Base-by-base conservation (phyloP, 768 basidiomycete species). In the Mrakia hoshinonis region DNA sequence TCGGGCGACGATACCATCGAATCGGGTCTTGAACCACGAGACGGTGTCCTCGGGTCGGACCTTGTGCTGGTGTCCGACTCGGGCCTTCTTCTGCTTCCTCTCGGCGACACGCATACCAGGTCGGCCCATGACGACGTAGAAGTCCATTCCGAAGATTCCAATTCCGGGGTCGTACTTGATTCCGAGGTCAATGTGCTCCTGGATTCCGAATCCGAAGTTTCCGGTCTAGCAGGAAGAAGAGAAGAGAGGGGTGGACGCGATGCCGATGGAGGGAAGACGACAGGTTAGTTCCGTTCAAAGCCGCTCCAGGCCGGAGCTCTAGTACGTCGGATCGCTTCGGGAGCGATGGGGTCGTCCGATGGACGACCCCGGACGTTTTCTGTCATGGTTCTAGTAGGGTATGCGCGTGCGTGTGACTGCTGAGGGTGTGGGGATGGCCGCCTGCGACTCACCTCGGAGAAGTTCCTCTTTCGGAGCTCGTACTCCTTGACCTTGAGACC, bases 401-500 rank as follows among this genome's bases (percentile, higher is more conserved):
- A n/a, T n/a, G n/a, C n/a, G n/a, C n/a, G n/a, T 52, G 51, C 7
- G 51, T 22, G 9, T 5, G 43, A 43, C 43, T 43, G 43, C 15
- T 7, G 43, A 43, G 22, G 22, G 51, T 52, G 10, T 52, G 20
- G 51, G 20, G 6, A 52, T 22, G 51, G 22, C 51, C 20, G 51
- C 22, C 51, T 52, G 51, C 26, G 55, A 61, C 69, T 64, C 34
- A 70, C 69, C 69, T 70, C 70, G 11, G 70, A 72, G 47, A 78
- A 77, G 75, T 75, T 78, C 75, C 79, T 71, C 82, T 92, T 90
- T 79, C 87, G 87, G 81, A 99, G 83, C 84, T 99, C 96, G 85
- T 99, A 98, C 83, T 99, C 96, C 87, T 99, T 99, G 79, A 98
- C 96, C 82, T 98, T 99, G 81, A 99, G 85, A 58, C 93, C 95